These are phyloP conservation scores for Scolecobasidium constrictum DNA, from an alignment of 2,329 filamentous ascomycete species.

Conservation along the genomic window DNA sequence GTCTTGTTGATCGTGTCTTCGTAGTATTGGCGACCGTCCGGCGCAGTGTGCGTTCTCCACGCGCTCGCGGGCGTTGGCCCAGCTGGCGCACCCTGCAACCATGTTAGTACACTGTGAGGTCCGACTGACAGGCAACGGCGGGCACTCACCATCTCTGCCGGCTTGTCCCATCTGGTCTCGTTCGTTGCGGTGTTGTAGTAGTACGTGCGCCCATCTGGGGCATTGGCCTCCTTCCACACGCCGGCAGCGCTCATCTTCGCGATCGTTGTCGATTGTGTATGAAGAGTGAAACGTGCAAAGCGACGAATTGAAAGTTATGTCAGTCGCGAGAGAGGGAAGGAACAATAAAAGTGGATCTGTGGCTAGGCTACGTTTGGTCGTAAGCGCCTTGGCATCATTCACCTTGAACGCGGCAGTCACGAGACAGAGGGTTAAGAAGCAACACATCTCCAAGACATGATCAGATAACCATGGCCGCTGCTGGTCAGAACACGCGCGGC, in stretches of 20 bases:
- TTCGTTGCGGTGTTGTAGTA: slow-evolving; percentile 86
- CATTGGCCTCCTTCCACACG: slow-evolving; percentile 72
- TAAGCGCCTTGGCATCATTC: too few relatives aligned
- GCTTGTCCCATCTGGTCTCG: slow-evolving; percentile 88
- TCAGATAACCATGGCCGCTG: slow-evolving; percentile 6
- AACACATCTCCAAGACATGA: too few relatives aligned
- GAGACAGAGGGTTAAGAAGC: too few relatives aligned
- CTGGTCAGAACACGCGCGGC: background rate
- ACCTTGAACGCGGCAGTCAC: too few relatives aligned
- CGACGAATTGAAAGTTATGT: too few relatives aligned
- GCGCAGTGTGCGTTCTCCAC: slow-evolving; percentile 89
- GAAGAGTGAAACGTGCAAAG: too few relatives aligned
- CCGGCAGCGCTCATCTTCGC: slow-evolving; percentile 22
- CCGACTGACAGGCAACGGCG: background rate
- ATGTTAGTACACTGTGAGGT: slow-evolving; percentile 7
- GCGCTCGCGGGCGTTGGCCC: background rate
- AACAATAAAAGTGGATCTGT: too few relatives aligned
- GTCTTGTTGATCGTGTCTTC: slow-evolving; percentile 85
- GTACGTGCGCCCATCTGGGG: slow-evolving; percentile 73
- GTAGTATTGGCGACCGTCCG: slow-evolving; percentile 84
- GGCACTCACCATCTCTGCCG: slow-evolving; percentile 71
- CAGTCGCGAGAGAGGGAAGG: too few relatives aligned
- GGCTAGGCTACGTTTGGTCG: too few relatives aligned
- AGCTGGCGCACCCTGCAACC: background rate
- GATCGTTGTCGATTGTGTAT: too few relatives aligned